These are phyloP conservation scores for Cutaneotrichosporon sp. DNA, from an alignment of 1,284 basidiomycete genomes.

Conservation along the genomic window DNA sequence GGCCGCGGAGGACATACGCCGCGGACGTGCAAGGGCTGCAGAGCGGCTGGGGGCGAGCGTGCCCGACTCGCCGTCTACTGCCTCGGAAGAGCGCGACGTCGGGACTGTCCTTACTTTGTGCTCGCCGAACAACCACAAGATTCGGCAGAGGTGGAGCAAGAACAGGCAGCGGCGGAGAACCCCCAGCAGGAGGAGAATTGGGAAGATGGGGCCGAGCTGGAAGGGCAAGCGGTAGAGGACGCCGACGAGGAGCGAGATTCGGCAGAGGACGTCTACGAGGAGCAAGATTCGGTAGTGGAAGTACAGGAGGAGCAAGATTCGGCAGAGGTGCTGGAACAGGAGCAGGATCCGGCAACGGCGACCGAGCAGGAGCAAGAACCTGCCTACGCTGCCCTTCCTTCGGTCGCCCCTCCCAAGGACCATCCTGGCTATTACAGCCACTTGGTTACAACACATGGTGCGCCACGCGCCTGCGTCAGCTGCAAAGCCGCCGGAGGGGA, in stretches of 20 bases:
- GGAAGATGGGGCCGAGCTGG: too few species aligned
- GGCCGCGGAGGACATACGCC: too few species aligned
- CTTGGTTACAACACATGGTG: not conserved
- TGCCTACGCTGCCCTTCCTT: not conserved
- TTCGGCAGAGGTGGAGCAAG: not conserved
- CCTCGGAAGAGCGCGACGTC: not conserved
- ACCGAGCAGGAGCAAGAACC: not conserved
- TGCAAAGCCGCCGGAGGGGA: not conserved
- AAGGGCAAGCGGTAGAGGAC: too few species aligned
- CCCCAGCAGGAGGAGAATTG: too few species aligned
- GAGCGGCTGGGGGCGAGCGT: not conserved
- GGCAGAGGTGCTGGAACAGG: too few species aligned
- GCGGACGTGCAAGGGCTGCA: not conserved
- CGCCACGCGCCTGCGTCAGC: not conserved
- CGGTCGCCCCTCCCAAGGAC: not conserved
- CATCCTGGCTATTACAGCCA: not conserved
- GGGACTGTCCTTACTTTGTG: not conserved
- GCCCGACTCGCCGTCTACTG: conserved; percentile 6
- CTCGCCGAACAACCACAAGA: not conserved
- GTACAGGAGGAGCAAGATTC: too few species aligned
- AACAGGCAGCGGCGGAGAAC: not conserved
- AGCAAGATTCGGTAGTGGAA: too few species aligned
- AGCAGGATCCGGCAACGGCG: too few species aligned
- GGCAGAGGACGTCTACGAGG: too few species aligned
- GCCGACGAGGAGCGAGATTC: too few species aligned